phyloP scores from a whole-genome alignment of 257 asterid species.

The Lavandula angustifolia region DNA sequence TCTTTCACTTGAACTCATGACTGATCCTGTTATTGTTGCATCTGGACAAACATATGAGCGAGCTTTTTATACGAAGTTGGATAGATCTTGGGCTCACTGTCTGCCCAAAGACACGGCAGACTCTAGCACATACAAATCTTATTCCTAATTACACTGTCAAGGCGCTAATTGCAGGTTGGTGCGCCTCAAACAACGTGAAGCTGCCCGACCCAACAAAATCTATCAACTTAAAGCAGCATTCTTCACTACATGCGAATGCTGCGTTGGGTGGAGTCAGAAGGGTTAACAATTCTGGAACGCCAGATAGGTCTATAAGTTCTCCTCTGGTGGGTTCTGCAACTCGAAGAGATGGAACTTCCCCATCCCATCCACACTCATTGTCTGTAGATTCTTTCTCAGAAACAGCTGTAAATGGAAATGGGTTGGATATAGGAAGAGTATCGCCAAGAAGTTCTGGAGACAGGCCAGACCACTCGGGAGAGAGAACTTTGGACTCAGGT shows the following conservation, averaged over 20 bases:
- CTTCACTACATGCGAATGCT: slow-evolving; percentile 57
- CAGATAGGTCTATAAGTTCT: slow-evolving; percentile 52
- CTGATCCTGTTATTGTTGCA: slow-evolving; percentile 88
- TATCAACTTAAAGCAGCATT: slow-evolving; percentile 53
- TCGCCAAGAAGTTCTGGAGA: slow-evolving; percentile 54
- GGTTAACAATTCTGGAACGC: slow-evolving; percentile 44
- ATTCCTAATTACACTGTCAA: slow-evolving; percentile 87
- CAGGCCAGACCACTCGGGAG: slow-evolving; percentile 60
- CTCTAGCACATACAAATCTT: slow-evolving; percentile 70
- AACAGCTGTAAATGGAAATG: slow-evolving; percentile 45
- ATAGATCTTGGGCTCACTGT: slow-evolving; percentile 83
- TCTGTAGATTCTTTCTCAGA: slow-evolving; percentile 61
- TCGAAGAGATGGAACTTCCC: slow-evolving; percentile 43
- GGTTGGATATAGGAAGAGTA: slow-evolving; percentile 48
- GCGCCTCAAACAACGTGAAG: slow-evolving; percentile 67
- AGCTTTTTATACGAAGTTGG: slow-evolving; percentile 76
- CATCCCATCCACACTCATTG: slow-evolving; percentile 59
- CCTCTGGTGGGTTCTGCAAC: slow-evolving; percentile 44
- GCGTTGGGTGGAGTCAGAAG: slow-evolving; percentile 52
- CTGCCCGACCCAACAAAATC: slow-evolving; percentile 68
- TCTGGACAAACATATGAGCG: slow-evolving; percentile 96
- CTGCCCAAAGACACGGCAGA: slow-evolving; percentile 88
- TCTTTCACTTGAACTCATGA: slow-evolving; percentile 85
- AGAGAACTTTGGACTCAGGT: slow-evolving; percentile 46
- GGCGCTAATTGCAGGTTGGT: slow-evolving; percentile 83